Percentiles rank a stretch among this genome's conserved stretches.
Evolutionary conservation across 2,329 filamentous ascomycete genomes (phyloP).

Genomic region (Trichoderma sp.): DNA sequence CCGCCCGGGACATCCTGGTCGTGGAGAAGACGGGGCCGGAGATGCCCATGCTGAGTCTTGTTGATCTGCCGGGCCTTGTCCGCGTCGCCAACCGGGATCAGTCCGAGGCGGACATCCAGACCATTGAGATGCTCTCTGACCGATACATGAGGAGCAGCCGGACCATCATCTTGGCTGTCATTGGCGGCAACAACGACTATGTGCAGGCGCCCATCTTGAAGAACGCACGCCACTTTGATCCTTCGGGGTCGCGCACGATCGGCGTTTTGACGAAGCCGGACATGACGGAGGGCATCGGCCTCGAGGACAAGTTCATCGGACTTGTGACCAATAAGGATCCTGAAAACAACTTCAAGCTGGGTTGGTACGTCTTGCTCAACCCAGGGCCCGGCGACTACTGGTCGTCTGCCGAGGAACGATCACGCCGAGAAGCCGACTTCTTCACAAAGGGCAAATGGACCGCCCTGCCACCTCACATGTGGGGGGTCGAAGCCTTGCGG

Average conservation of each 20-base stretch:
- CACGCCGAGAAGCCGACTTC: conserved; percentile 50
- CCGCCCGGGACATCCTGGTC: conserved; percentile 56
- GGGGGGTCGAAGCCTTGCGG: conserved; percentile 50
- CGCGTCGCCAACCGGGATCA: conserved; percentile 57
- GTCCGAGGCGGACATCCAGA: conserved; percentile 54
- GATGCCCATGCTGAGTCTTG: conserved; percentile 61
- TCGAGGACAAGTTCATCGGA: conserved; percentile 58
- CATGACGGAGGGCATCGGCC: conserved; percentile 55
- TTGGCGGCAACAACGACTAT: conserved; percentile 59
- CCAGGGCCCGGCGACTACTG: conserved; percentile 52
- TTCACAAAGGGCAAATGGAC: conserved; percentile 54
- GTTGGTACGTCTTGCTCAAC: conserved; percentile 56
- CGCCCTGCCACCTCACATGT: conserved; percentile 50
- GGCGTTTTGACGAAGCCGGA: conserved; percentile 58
- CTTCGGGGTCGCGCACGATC: conserved; percentile 52
- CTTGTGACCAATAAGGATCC: conserved; percentile 54
- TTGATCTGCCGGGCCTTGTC: conserved; percentile 63
- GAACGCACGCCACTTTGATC: conserved; percentile 55
- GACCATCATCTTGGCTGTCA: conserved; percentile 58
- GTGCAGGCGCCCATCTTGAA: conserved; percentile 56
- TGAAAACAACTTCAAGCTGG: conserved; percentile 54
- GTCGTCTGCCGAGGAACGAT: conserved; percentile 47
- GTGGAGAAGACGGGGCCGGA: conserved; percentile 62
- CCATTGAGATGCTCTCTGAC: conserved; percentile 55
- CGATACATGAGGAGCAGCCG: conserved; percentile 59